Evolutionary conservation across 75 land plant species (phyloP).

Genomic region (Chamaecyparis obtusa): DNA sequence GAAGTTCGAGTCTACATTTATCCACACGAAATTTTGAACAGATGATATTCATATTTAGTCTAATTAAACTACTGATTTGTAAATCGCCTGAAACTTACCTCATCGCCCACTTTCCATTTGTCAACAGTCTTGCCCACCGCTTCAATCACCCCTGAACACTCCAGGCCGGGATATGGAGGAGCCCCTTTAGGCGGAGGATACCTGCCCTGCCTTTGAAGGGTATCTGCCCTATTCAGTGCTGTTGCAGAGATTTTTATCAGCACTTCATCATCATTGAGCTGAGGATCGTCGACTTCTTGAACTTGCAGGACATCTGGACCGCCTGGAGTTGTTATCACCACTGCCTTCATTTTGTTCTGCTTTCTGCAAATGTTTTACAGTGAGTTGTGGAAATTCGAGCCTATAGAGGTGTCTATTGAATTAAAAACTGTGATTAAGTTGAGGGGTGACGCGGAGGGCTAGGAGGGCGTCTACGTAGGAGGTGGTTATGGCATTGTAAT

Average conservation of each 20-base stretch:
- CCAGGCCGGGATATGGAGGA: slow-evolving; percentile 77
- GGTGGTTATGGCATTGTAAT: background rate
- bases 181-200: slow-evolving; percentile 78
- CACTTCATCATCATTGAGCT: slow-evolving; percentile 58
- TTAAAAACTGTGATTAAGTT: background rate
- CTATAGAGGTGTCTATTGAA: background rate
- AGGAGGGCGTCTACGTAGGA: background rate
- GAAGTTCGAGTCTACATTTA: background rate
- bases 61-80: background rate
- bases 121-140: slow-evolving; percentile 58
- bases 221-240: slow-evolving; percentile 83
- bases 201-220: slow-evolving; percentile 62
- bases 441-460: background rate
- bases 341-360: slow-evolving; percentile 60
- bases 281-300: slow-evolving; percentile 74
- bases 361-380: background rate
- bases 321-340: slow-evolving; percentile 62
- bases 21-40: background rate
- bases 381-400: background rate
- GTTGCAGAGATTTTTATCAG: slow-evolving; percentile 67
- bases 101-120: slow-evolving; percentile 89
- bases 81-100: slow-evolving; percentile 36
- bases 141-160: slow-evolving; percentile 85
- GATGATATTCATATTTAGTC: background rate
- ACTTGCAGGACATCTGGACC: slow-evolving; percentile 70